These are phyloP conservation scores for Pseudomassariella vexata DNA, from an alignment of 2,329 filamentous ascomycete genomes.

Conservation along the genomic window DNA sequence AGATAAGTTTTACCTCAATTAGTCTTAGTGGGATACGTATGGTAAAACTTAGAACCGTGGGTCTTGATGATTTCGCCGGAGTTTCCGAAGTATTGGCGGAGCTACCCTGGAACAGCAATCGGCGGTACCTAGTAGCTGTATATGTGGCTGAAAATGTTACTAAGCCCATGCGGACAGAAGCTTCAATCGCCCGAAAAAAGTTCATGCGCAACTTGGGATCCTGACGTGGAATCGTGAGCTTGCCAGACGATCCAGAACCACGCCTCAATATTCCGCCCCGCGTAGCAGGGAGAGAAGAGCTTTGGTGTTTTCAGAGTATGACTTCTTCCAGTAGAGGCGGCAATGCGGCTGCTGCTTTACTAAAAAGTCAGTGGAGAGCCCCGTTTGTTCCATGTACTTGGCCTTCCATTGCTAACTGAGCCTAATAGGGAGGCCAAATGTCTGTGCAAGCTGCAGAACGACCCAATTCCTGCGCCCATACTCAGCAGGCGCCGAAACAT, in stretches of 20 bases:
- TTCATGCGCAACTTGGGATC: no score
- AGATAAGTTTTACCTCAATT: no score
- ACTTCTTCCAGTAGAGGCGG: slow-evolving; percentile 52
- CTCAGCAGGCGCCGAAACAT: slow-evolving; percentile 24
- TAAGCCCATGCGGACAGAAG: no score
- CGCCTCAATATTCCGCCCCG: no score
- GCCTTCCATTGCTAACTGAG: slow-evolving; percentile 23
- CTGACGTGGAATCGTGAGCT: neutral
- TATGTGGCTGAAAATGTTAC: no score
- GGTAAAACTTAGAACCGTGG: no score
- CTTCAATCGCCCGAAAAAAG: no score
- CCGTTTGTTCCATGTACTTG: slow-evolving; percentile 24
- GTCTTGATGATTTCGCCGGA: no score
- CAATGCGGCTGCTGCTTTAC: slow-evolving; percentile 39
- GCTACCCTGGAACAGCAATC: no score
- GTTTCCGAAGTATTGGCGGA: no score
- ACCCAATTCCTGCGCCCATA: slow-evolving; percentile 23
- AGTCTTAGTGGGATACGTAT: no score
- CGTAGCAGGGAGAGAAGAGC: slow-evolving; percentile 12
- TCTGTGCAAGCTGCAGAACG: slow-evolving; percentile 29
- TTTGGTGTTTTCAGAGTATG: slow-evolving; percentile 31
- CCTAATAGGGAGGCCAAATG: slow-evolving; percentile 14
- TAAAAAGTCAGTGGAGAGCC: slow-evolving; percentile 42
- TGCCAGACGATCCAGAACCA: neutral
- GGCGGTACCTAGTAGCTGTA: no score